These are phyloP conservation scores for Boletus mariae DNA, from an alignment of 1,284 basidiomycete species.

Conservation along the genomic window DNA sequence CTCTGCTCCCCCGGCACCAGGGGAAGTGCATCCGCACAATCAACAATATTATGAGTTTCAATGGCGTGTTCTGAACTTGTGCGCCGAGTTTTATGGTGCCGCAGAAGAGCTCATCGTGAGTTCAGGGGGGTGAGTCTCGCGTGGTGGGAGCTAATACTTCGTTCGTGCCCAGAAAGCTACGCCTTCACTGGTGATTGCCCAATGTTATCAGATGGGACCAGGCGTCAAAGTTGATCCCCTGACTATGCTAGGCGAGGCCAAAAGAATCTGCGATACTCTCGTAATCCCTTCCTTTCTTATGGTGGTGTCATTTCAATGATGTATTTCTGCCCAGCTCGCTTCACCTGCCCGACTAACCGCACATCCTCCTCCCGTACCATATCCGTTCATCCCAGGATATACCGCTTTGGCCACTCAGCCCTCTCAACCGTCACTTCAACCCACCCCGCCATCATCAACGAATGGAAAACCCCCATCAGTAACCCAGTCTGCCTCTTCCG, in stretches of 20 bases:
- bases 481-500: constrained; percentile 30
- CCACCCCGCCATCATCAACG: constrained; percentile 30
- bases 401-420: constrained; percentile 24
- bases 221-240: constrained; percentile 68
- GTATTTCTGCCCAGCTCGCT: constrained; percentile 46
- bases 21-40: constrained; percentile 59
- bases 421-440: constrained; percentile 17
- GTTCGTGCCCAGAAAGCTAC: constrained; percentile 57
- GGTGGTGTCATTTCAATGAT: constrained; percentile 11
- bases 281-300: constrained; percentile 39
- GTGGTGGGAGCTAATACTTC: constrained; percentile 7
- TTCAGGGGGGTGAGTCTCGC: constrained; percentile 21
- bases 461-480: constrained; percentile 27
- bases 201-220: constrained; percentile 73
- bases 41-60: constrained; percentile 81
- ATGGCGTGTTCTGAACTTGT: constrained; percentile 76
- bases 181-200: constrained; percentile 66
- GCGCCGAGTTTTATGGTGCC: constrained; percentile 78
- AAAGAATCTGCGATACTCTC: constrained; percentile 70
- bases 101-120: constrained; percentile 78
- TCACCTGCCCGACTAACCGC: constrained; percentile 65
- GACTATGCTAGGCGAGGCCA: constrained; percentile 67
- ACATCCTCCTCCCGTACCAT: constrained; percentile 59
- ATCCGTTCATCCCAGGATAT: constrained; percentile 44
- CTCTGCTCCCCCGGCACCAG: constrained; percentile 27